These are phyloP conservation scores for Dioscorea alata DNA, from an alignment of 106 monocot species.

Conservation along the genomic window DNA sequence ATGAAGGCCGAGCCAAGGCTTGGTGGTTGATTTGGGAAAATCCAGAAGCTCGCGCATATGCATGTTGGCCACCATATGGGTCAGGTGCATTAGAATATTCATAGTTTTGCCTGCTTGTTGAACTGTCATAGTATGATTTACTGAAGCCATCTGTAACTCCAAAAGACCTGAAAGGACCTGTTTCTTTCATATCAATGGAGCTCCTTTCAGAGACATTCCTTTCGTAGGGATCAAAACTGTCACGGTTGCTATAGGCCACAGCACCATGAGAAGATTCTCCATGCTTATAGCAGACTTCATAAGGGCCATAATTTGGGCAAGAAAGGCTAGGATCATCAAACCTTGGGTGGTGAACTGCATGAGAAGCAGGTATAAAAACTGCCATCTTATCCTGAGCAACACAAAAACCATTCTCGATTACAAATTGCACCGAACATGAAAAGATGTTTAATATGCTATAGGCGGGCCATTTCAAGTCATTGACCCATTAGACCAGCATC, in stretches of 20 bases:
- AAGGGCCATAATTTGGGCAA: conserved; percentile 1
- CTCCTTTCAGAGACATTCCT: conserved; percentile 11
- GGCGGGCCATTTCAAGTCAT: background rate
- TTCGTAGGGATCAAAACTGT: conserved; percentile 3
- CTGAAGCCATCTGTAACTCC: conserved; percentile 7
- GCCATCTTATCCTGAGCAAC: conserved; percentile 16
- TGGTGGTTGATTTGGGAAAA: conserved; percentile 9
- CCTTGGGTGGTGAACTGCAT: conserved; percentile 1
- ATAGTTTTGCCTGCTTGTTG: background rate
- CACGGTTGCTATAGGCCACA: background rate
- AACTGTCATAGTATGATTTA: conserved; percentile 11
- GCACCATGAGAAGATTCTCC: conserved; percentile 17
- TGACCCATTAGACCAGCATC: background rate
- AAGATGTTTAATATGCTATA: background rate
- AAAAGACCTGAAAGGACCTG: conserved; percentile 3
- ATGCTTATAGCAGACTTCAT: conserved; percentile 2
- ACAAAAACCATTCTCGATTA: background rate
- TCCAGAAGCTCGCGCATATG: background rate
- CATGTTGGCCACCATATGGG: conserved; percentile 6
- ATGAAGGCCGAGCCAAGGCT: conserved; percentile 7
- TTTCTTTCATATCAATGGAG: conserved; percentile 6
- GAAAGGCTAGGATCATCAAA: background rate
- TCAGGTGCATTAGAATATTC: conserved; percentile 5
- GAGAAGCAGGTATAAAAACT: conserved; percentile 14
- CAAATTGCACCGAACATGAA: background rate